Conservation (phyloP, 2,329 filamentous ascomycete genomes). For the Aspergillus hiratsukae region DNA sequence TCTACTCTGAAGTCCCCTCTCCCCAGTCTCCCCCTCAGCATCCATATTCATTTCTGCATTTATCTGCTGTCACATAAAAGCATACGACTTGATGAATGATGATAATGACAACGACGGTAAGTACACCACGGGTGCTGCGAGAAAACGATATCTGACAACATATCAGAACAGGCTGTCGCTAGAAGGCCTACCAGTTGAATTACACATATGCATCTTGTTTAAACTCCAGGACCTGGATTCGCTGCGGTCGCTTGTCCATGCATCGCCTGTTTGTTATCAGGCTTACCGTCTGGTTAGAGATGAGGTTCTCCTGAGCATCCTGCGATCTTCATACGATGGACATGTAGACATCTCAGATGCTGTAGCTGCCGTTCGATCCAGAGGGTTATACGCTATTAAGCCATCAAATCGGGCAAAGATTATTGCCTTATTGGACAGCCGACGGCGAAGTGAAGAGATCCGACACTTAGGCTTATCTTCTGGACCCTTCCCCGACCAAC, state of each 20-base stretch:
- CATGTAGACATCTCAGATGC: constrained; percentile 14
- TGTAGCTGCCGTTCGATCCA: constrained; percentile 16
- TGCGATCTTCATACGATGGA: constrained; percentile 5
- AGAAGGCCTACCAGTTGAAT: constrained; percentile 13
- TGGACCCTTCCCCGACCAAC: constrained; percentile 1
- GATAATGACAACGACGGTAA: too few species aligned
- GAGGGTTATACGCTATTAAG: constrained; percentile 2
- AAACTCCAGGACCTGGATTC: constrained; percentile 8
- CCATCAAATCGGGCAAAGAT: constrained; percentile 5
- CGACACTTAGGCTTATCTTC: neutral
- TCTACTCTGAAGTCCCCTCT: too few species aligned
- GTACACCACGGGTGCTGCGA: too few species aligned
- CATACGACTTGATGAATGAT: too few species aligned
- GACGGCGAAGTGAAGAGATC: constrained; percentile 16
- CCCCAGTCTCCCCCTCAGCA: too few species aligned
- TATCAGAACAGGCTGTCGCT: neutral
- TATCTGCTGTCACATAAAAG: too few species aligned
- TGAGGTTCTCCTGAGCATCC: neutral
- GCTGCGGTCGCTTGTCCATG: constrained; percentile 11
- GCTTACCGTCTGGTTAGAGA: constrained; percentile 9
- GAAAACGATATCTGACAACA: neutral
- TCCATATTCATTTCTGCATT: too few species aligned
- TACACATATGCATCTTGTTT: constrained; percentile 14
- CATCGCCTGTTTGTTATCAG: constrained; percentile 11
- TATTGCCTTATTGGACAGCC: constrained; percentile 13